Conservation (phyloP, 2,329 filamentous ascomycete genomes). For the Colletotrichum agaves region DNA sequence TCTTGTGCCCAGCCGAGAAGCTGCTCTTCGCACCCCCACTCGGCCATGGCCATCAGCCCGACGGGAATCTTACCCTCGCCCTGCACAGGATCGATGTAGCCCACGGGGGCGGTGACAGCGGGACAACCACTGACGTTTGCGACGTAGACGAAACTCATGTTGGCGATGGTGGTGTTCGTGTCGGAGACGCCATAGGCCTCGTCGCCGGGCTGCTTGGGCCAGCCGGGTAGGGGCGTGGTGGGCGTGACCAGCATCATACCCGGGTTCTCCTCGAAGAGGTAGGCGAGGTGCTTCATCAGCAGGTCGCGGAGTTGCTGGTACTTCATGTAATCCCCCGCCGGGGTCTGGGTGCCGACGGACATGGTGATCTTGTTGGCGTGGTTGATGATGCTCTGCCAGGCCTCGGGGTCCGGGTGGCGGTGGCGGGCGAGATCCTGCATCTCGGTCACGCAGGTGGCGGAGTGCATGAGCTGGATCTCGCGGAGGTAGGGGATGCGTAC, state of each 20-base stretch:
- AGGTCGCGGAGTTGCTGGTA: constrained; percentile 79
- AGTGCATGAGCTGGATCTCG: constrained; percentile 81
- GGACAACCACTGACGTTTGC: constrained; percentile 86
- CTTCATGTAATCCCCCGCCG: constrained; percentile 76
- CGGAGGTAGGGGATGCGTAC: constrained; percentile 74
- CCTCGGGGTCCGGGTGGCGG: constrained; percentile 54
- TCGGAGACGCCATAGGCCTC: constrained; percentile 79
- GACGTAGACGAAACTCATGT: constrained; percentile 88
- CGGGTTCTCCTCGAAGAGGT: constrained; percentile 75
- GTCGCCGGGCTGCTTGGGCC: constrained; percentile 70
- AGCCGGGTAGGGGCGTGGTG: constrained; percentile 79
- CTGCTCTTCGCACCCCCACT: constrained; percentile 75
- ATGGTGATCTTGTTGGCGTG: constrained; percentile 77
- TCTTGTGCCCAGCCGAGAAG: constrained; percentile 70
- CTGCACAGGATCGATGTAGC: constrained; percentile 70
- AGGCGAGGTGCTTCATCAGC: constrained; percentile 81
- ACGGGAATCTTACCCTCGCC: constrained; percentile 70
- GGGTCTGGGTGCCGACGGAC: constrained; percentile 70
- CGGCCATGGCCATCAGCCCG: constrained; percentile 71
- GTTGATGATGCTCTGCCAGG: constrained; percentile 67
- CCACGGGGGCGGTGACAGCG: constrained; percentile 78
- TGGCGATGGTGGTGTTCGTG: constrained; percentile 76
- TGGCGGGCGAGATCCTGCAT: constrained; percentile 58
- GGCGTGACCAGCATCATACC: constrained; percentile 84
- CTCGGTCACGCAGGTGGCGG: constrained; percentile 80